A percentile compares a stretch with the other conserved stretches of the same genome.
Evolutionary conservation across 257 asterid genomes (phyloP).

Genomic region (Solanum sitiens): DNA sequence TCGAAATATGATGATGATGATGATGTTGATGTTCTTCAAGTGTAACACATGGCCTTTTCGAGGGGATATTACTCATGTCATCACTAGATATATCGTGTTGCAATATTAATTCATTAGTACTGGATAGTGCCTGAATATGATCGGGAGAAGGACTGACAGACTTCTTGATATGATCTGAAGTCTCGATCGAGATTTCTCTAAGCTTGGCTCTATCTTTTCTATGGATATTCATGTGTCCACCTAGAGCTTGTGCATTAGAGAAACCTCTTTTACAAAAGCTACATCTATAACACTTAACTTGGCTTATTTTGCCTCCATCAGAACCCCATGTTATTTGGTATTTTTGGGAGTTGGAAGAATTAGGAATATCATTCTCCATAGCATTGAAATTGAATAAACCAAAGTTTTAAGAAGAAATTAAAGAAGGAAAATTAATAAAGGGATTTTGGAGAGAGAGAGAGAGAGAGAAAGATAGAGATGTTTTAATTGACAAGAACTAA

Average conservation of each 20-base stretch:
- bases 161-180: background rate
- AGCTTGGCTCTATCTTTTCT: conserved; percentile 65
- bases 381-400: background rate
- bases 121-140: background rate
- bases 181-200: conserved; percentile 21
- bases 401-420: background rate
- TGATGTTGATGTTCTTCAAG: background rate
- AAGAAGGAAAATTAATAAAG: background rate
- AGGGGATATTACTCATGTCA: background rate
- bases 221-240: conserved; percentile 81
- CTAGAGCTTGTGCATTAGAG: conserved; percentile 70
- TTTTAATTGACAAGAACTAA: conserved; percentile 5
- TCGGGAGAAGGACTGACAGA: background rate
- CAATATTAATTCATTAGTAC: background rate
- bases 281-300: conserved; percentile 33
- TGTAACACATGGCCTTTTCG: background rate
- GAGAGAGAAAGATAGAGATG: conserved; percentile 9
- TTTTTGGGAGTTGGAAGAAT: conserved; percentile 3
- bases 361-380: conserved; percentile 24
- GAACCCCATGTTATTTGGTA: conserved; percentile 4
- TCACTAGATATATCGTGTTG: background rate
- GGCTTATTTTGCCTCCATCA: conserved; percentile 3
- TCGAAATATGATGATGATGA: background rate
- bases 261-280: conserved; percentile 56
- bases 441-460: background rate